Percentiles rank a stretch among this genome's conserved stretches.
These are phyloP conservation scores for Eimeria sp. DNA, from an alignment of 169 alveolate species.

Conservation along the genomic window DNA sequence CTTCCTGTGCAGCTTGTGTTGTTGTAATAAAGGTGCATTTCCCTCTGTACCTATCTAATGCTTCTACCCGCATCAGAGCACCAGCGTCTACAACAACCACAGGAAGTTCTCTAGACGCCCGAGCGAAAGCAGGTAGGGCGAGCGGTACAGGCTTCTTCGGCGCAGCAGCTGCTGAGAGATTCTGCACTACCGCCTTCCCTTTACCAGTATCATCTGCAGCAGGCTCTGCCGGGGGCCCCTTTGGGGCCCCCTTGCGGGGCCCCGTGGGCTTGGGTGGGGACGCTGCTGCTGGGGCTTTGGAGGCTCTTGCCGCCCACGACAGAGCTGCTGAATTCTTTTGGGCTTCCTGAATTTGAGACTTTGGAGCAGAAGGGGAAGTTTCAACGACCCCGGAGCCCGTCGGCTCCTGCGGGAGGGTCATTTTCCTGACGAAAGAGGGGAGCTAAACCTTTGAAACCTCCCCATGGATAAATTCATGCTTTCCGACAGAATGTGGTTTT, in stretches of 20 bases:
- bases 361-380: neutral
- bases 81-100: constrained; percentile 88
- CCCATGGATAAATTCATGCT: neutral
- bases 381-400: neutral
- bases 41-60: constrained; percentile 67
- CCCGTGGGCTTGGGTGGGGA: neutral
- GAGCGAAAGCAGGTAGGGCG: constrained; percentile 4
- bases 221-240: neutral
- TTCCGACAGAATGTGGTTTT: neutral
- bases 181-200: neutral
- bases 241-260: constrained; percentile 27
- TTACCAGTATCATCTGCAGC: neutral
- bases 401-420: constrained; percentile 42
- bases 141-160: neutral
- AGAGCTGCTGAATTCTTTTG: neutral
- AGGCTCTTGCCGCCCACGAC: neutral
- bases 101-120: constrained; percentile 9
- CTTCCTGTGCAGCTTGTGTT: constrained; percentile 86
- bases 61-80: constrained; percentile 84
- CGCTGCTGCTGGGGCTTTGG: neutral
- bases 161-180: neutral
- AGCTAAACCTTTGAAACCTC: neutral
- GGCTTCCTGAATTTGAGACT: neutral
- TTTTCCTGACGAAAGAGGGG: neutral
- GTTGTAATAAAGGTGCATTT: constrained; percentile 84